phyloP scores from a whole-genome alignment of 1,284 basidiomycete species.

The Singerocomus inundabilis region DNA sequence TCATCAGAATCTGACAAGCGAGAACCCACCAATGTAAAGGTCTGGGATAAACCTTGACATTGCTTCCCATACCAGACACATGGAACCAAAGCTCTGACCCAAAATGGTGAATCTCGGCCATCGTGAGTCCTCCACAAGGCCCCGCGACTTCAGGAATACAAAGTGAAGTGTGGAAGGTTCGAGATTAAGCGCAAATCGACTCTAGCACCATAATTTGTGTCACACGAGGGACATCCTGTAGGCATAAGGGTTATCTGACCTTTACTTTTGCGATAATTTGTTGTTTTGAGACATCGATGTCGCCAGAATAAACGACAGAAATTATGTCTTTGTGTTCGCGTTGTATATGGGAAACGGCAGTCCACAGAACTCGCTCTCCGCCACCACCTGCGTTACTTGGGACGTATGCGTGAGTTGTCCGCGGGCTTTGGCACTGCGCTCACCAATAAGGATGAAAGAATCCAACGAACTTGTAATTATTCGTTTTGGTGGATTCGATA shows the following conservation, averaged over 20 bases:
- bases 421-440: slow-evolving; percentile 37
- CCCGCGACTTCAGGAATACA: slow-evolving; percentile 70
- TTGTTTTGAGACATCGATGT: slow-evolving; percentile 75
- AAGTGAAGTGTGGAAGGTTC: slow-evolving; percentile 69
- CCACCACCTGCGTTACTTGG: slow-evolving; percentile 94
- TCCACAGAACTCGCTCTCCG: slow-evolving; percentile 95
- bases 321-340: slow-evolving; percentile 67
- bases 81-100: slow-evolving; percentile 88
- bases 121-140: slow-evolving; percentile 76
- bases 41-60: slow-evolving; percentile 77
- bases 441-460: slow-evolving; percentile 98
- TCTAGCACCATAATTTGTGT: slow-evolving; percentile 41
- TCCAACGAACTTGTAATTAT: slow-evolving; percentile 58
- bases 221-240: neutral
- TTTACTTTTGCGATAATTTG: slow-evolving; percentile 83
- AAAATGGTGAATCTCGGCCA: slow-evolving; percentile 91
- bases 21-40: slow-evolving; percentile 77
- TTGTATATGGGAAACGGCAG: slow-evolving; percentile 82
- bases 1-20: neutral
- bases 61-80: slow-evolving; percentile 82
- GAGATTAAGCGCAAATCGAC: slow-evolving; percentile 81
- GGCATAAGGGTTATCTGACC: slow-evolving; percentile 42
- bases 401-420: slow-evolving; percentile 33
- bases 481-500: neutral
- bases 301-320: slow-evolving; percentile 91